Evolutionary conservation across 83 land plant species (phyloP).

Genomic region (Diphasiastrum complanatum): DNA sequence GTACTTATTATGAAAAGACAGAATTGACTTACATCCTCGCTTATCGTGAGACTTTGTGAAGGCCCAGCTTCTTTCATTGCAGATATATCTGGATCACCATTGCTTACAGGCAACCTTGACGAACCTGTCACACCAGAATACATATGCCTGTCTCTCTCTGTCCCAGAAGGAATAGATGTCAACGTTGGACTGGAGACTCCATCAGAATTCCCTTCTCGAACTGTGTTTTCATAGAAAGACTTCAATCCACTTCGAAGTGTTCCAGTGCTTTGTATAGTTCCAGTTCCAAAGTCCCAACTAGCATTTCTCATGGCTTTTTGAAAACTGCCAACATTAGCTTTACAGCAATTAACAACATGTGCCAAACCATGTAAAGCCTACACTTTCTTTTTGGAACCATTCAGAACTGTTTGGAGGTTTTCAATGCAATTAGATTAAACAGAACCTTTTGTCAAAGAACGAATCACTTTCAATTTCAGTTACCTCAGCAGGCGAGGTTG

Average conservation of each 20-base stretch:
- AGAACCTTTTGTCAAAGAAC: too few relatives aligned
- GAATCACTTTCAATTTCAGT: background rate
- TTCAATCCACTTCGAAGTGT: constrained; percentile 65
- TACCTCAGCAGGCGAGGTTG: constrained; percentile 40
- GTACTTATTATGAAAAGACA: too few relatives aligned
- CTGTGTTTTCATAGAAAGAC: constrained; percentile 35
- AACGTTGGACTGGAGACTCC: constrained; percentile 26
- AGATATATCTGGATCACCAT: constrained; percentile 20
- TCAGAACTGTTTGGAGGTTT: too few relatives aligned
- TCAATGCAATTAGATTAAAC: too few relatives aligned
- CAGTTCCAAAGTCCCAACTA: constrained; percentile 81
- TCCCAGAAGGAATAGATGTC: constrained; percentile 26
- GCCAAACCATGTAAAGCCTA: too few relatives aligned
- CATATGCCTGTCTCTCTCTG: constrained; percentile 33
- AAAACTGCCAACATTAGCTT: constrained; percentile 36
- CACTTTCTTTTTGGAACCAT: too few relatives aligned
- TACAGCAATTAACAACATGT: too few relatives aligned
- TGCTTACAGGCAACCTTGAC: constrained; percentile 18
- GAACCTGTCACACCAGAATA: constrained; percentile 21
- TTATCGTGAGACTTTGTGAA: too few relatives aligned
- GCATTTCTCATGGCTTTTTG: constrained; percentile 48
- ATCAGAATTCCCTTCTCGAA: constrained; percentile 44
- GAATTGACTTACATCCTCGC: constrained; percentile 14
- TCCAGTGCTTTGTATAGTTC: constrained; percentile 52
- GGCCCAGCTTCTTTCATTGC: constrained; percentile 12